Base-by-base conservation (phyloP, 345 rosid genomes). In the Durio zibethinus region DNA sequence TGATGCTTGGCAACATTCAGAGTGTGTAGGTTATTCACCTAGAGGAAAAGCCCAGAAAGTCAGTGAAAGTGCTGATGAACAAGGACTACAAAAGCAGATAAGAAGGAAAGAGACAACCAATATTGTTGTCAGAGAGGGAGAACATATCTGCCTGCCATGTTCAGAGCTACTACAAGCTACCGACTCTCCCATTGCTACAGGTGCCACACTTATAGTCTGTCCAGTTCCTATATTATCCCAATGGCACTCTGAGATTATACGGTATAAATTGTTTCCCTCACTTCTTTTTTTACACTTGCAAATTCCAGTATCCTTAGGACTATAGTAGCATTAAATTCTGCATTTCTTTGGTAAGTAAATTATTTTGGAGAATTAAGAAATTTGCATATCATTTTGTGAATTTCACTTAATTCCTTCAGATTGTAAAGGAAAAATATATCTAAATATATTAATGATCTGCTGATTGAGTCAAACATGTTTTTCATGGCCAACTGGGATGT, bases 1-100 rank as follows among this genome's bases (percentile, higher is more conserved):
- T 85, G 98, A 93, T 90, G 99, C 99, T 83, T 95, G 99, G 99
- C 99, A 95, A 81, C 99, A 95, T 89, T 92, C 99, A 0, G 96
- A 93, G 20, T 95, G 98, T 86, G 99, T 93, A 71, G 96, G 98
- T 77, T 95, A 95, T 88, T 90, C 96, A 38, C 86, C 97, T 47
- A 89, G 84, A 76, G 92, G 98, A 59, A 88, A 86, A 77, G 70
- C 79, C 33, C 81, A 74, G 65, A 87, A 87, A 78, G 18, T 70
- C 79, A 67, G 18, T 43, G 69, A 45, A 43, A 25, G 21, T 27
- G 45, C 77, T 15, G 57, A 67, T 56, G 75, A 33, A 63, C 79
- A 77, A 43, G 74, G 71, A 29, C 75, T 10, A 74, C 80, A 79
- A 78, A 90, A 85, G 78, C 80, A 54, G 52, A 77, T 68, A 50